A percentile compares a stretch with the other conserved stretches of the same genome.
These are phyloP conservation scores for Inga laurina DNA, from an alignment of 306 rosid genomes.

Conservation along the genomic window DNA sequence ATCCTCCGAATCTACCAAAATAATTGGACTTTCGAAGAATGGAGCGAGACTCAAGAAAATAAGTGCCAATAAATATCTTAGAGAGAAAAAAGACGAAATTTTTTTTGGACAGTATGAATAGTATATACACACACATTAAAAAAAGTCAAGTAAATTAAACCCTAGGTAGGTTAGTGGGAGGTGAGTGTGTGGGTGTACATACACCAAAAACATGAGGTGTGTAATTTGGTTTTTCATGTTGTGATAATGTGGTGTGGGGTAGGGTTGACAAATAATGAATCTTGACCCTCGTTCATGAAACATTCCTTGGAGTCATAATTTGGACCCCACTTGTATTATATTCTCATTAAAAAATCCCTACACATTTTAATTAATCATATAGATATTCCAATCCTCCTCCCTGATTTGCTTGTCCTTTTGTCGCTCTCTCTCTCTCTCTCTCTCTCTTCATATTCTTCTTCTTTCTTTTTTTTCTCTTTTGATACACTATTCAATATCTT, in stretches of 20 bases:
- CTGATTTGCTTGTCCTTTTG: constrained; percentile 42
- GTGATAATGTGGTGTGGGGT: constrained; percentile 51
- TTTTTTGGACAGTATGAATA: not conserved
- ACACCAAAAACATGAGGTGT: constrained; percentile 36
- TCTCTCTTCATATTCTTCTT: not conserved
- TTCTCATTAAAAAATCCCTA: not conserved
- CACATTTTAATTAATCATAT: not conserved
- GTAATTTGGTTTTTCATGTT: not conserved
- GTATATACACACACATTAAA: too few species aligned
- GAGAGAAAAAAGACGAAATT: not conserved
- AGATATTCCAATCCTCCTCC: not conserved
- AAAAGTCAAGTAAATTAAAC: constrained; percentile 48
- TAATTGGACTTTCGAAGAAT: too few species aligned
- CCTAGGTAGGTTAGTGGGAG: constrained; percentile 37
- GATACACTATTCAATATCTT: not conserved
- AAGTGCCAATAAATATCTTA: too few species aligned
- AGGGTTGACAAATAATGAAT: constrained; percentile 75
- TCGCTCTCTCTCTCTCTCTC: not conserved
- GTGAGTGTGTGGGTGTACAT: constrained; percentile 27
- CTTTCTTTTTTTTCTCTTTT: constrained; percentile 7
- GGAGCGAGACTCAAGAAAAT: too few species aligned
- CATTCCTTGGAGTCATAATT: constrained; percentile 56
- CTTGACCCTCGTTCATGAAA: constrained; percentile 73
- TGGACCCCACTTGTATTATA: constrained; percentile 32
- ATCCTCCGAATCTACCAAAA: too few species aligned